Conservation (phyloP, 2,329 filamentous ascomycete species). For the Botrytis squamosa region DNA sequence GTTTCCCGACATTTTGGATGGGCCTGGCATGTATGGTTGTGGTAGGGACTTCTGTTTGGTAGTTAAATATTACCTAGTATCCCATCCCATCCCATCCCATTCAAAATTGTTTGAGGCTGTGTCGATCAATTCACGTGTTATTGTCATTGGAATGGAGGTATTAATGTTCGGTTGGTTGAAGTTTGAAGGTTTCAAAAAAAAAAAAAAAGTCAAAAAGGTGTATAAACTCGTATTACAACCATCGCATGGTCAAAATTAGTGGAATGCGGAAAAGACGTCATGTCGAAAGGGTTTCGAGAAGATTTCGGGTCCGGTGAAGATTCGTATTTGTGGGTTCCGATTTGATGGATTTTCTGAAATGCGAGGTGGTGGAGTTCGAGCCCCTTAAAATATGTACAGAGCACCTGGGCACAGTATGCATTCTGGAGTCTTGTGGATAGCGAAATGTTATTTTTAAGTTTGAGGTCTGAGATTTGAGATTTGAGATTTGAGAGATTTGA, state of each 20-base stretch:
- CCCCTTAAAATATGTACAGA: conserved; percentile 4
- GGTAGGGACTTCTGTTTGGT: too few relatives aligned
- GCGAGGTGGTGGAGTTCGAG: conserved; percentile 1
- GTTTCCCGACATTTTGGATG: not conserved
- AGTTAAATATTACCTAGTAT: not conserved
- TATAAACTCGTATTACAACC: conserved; percentile 1
- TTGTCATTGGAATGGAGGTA: not conserved
- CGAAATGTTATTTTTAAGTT: conserved; percentile 9
- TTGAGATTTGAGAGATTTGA: not conserved
- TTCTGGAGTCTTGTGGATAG: conserved; percentile 1
- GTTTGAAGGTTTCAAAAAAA: not conserved
- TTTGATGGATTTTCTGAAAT: not conserved
- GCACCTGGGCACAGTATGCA: not conserved
- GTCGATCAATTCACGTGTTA: not conserved
- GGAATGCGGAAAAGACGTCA: conserved; percentile 17
- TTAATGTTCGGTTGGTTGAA: not conserved
- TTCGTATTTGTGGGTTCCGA: conserved; percentile 1
- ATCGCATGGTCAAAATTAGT: not conserved
- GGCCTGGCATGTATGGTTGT: not conserved
- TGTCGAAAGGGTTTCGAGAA: conserved; percentile 11
- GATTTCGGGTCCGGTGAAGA: conserved; percentile 1
- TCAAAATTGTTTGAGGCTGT: not conserved
- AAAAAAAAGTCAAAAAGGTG: not conserved
- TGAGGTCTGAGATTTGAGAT: not conserved
- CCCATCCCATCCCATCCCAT: not conserved